These are phyloP conservation scores for Cryphonectria radicalis DNA, from an alignment of 2,329 filamentous ascomycete genomes.

Conservation along the genomic window DNA sequence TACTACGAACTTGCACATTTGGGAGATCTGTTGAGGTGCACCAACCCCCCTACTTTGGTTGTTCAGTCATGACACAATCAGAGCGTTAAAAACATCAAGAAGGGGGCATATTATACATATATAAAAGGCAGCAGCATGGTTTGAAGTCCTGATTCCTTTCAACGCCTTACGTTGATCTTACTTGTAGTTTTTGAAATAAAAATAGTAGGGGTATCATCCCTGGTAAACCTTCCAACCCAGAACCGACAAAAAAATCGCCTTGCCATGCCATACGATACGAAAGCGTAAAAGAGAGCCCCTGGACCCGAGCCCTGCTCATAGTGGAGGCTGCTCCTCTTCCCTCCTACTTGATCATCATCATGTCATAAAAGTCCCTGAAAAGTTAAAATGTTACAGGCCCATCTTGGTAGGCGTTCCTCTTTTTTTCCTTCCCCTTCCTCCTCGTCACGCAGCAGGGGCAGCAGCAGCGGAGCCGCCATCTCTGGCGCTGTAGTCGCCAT, in stretches of 20 bases:
- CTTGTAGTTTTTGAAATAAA: not conserved
- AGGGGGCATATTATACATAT: no score
- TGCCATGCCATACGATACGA: constrained; percentile 20
- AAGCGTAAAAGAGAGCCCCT: constrained; percentile 18
- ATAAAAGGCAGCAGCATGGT: not conserved
- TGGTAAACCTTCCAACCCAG: not conserved
- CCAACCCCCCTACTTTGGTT: not conserved
- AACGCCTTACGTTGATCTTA: not conserved
- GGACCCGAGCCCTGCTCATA: not conserved
- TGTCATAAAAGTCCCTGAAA: constrained; percentile 9
- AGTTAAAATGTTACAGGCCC: constrained; percentile 17
- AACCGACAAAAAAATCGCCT: not conserved
- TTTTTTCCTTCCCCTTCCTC: no score
- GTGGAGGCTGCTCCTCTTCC: not conserved
- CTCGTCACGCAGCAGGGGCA: constrained; percentile 24
- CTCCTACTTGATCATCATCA: constrained; percentile 15
- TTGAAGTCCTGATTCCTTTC: not conserved
- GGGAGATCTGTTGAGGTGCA: no score
- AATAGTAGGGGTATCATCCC: constrained; percentile 14
- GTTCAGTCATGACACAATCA: not conserved
- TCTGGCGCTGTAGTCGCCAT: constrained; percentile 17
- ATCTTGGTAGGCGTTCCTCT: not conserved
- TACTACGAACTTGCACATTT: not conserved
- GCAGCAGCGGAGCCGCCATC: constrained; percentile 24
- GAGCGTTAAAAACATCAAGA: not conserved